A percentile compares a stretch with the other conserved stretches of the same genome.
phyloP scores from a whole-genome alignment of 2,329 filamentous ascomycete species.

The Mycosphaerella sp. region DNA sequence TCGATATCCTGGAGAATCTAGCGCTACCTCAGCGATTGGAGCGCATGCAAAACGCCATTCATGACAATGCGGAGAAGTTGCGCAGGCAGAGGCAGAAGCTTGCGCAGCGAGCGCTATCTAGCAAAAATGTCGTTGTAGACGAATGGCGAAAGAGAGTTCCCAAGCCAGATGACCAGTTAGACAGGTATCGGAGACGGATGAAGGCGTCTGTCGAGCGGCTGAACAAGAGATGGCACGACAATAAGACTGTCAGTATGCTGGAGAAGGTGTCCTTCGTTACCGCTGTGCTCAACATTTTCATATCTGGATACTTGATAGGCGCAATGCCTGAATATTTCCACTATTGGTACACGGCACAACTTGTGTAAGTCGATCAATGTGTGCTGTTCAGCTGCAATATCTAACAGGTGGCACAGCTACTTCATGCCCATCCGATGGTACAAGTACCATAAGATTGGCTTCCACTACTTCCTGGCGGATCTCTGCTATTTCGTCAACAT shows the following conservation, averaged over 20 bases:
- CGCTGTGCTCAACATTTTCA: constrained; percentile 93
- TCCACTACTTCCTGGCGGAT: constrained; percentile 95
- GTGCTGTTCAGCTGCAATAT: too few relatives aligned
- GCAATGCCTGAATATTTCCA: constrained; percentile 81
- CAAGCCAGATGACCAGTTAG: constrained; percentile 77
- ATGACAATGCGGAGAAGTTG: constrained; percentile 77
- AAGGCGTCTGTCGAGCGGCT: constrained; percentile 81
- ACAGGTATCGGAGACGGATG: constrained; percentile 85
- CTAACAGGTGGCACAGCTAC: constrained; percentile 50
- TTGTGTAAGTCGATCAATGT: constrained; percentile 25
- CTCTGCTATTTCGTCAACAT: constrained; percentile 98
- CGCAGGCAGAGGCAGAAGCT: constrained; percentile 74
- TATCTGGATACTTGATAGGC: constrained; percentile 90
- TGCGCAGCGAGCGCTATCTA: constrained; percentile 66
- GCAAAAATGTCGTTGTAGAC: constrained; percentile 84
- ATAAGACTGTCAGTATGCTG: constrained; percentile 75
- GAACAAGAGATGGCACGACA: constrained; percentile 79
- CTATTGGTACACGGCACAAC: constrained; percentile 63
- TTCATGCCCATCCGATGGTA: constrained; percentile 96
- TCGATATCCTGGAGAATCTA: constrained; percentile 90
- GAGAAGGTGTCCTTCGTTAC: constrained; percentile 97
- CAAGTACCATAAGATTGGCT: constrained; percentile 83
- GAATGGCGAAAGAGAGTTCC: constrained; percentile 85
- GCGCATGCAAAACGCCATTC: constrained; percentile 77
- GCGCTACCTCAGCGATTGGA: constrained; percentile 85